A percentile compares a stretch with the other conserved stretches of the same genome.
Conservation (phyloP, 2,329 filamentous ascomycete genomes). For the Monosporascus ibericus region DNA sequence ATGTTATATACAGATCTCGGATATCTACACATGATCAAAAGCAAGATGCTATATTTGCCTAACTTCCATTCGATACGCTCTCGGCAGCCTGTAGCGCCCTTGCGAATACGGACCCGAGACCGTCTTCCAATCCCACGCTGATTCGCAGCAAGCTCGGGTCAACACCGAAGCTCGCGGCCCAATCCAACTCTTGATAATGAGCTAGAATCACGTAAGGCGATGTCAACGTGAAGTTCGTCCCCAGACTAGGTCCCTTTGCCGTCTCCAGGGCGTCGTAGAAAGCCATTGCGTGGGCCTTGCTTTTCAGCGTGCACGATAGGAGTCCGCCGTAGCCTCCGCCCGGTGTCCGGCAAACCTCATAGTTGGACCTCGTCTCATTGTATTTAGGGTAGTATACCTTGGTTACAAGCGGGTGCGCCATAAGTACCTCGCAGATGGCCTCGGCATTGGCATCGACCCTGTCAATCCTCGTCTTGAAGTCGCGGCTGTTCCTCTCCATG, state of each 20-base stretch:
- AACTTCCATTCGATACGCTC: neutral
- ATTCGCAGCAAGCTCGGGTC: conserved; percentile 75
- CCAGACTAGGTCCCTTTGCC: conserved; percentile 88
- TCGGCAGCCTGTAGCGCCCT: conserved; percentile 61
- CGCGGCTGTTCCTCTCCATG: conserved; percentile 91
- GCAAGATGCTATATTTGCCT: neutral
- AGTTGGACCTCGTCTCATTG: conserved; percentile 61
- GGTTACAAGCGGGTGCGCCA: conserved; percentile 58
- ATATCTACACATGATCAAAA: no score
- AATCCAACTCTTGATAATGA: conserved; percentile 88
- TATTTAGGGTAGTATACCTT: conserved; percentile 82
- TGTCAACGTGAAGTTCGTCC: conserved; percentile 92
- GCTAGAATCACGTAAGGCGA: conserved; percentile 89
- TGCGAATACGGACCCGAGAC: conserved; percentile 58
- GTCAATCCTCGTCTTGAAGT: conserved; percentile 77
- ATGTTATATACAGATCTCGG: no score
- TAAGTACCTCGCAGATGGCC: conserved; percentile 68
- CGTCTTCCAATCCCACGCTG: conserved; percentile 81
- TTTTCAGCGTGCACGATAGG: conserved; percentile 75
- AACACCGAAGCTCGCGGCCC: conserved; percentile 78
- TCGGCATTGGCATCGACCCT: conserved; percentile 84
- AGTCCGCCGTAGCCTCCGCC: conserved; percentile 85
- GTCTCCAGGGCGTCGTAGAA: conserved; percentile 87
- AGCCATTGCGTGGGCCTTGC: conserved; percentile 61
- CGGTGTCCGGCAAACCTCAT: conserved; percentile 70